These are phyloP conservation scores for Saturnispora dispora DNA, from an alignment of 805 yeast species.

Conservation along the genomic window DNA sequence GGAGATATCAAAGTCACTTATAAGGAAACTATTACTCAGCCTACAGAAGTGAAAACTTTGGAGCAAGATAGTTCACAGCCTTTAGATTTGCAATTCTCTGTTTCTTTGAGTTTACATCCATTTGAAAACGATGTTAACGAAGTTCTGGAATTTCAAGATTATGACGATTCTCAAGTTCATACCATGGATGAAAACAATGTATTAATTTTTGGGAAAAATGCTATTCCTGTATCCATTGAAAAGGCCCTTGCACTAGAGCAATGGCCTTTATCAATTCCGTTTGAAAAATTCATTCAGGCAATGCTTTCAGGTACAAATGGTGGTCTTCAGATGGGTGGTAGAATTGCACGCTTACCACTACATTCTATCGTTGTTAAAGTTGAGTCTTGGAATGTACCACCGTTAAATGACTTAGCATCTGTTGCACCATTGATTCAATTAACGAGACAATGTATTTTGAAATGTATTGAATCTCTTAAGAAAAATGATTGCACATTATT, in stretches of 20 bases:
- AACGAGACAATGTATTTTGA: conserved; percentile 36
- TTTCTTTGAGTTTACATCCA: conserved; percentile 23
- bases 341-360: conserved; percentile 44
- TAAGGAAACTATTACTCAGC: conserved; percentile 51
- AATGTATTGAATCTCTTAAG: conserved; percentile 27
- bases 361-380: conserved; percentile 54
- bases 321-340: conserved; percentile 62
- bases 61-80: conserved; percentile 5
- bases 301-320: conserved; percentile 51
- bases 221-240: conserved; percentile 19
- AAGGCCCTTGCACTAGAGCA: conserved; percentile 15
- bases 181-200: conserved; percentile 42
- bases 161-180: conserved; percentile 33
- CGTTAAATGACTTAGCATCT: conserved; percentile 30
- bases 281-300: conserved; percentile 44
- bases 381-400: conserved; percentile 42
- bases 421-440: conserved; percentile 35
- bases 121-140: conserved; percentile 28
- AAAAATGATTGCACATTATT: conserved; percentile 42
- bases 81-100: conserved; percentile 18
- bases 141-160: conserved; percentile 14
- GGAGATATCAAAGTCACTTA: conserved; percentile 86
- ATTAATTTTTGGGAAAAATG: conserved; percentile 28
- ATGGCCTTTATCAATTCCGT: conserved; percentile 41
- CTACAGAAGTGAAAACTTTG: conserved; percentile 10